Conservation (phyloP, 371 early-diverging fungal genomes). For the Rhizopus microsporus region DNA sequence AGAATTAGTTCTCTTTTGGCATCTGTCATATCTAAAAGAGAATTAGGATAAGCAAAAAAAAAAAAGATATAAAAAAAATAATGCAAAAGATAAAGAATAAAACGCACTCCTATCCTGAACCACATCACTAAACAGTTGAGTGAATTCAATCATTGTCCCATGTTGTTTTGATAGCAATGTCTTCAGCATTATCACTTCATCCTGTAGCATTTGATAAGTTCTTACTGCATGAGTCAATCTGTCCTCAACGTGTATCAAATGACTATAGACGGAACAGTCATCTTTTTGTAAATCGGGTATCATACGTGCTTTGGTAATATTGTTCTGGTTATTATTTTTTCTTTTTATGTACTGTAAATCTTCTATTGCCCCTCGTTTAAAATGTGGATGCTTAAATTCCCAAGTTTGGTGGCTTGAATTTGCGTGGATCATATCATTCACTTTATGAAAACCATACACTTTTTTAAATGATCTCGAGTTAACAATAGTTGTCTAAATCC, state of each 20-base stretch:
- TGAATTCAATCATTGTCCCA: conserved; percentile 10
- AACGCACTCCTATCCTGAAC: conserved; percentile 12
- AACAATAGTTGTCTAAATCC: background rate
- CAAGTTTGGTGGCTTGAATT: conserved; percentile 63
- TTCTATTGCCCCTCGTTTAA: conserved; percentile 58
- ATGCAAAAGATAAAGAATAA: background rate
- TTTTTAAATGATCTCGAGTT: background rate
- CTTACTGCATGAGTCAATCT: conserved; percentile 19
- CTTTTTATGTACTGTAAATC: conserved; percentile 65
- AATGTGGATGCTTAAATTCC: conserved; percentile 72
- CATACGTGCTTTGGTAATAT: conserved; percentile 8
- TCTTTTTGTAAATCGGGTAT: conserved; percentile 19
- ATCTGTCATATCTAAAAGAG: background rate
- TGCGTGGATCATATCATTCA: conserved; percentile 65
- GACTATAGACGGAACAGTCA: conserved; percentile 23
- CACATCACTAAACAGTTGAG: conserved; percentile 8
- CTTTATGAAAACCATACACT: conserved; percentile 64
- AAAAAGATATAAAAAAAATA: too few relatives aligned
- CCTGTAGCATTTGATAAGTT: conserved; percentile 21
- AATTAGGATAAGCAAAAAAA: too few relatives aligned
- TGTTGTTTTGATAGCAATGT: conserved; percentile 21
- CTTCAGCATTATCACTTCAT: conserved; percentile 20
- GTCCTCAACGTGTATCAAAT: conserved; percentile 29
- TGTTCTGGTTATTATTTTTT: conserved; percentile 57
- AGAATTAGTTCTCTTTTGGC: background rate